Base-by-base conservation (phyloP, 768 basidiomycete genomes). In the Pisolithus microcarpus region DNA sequence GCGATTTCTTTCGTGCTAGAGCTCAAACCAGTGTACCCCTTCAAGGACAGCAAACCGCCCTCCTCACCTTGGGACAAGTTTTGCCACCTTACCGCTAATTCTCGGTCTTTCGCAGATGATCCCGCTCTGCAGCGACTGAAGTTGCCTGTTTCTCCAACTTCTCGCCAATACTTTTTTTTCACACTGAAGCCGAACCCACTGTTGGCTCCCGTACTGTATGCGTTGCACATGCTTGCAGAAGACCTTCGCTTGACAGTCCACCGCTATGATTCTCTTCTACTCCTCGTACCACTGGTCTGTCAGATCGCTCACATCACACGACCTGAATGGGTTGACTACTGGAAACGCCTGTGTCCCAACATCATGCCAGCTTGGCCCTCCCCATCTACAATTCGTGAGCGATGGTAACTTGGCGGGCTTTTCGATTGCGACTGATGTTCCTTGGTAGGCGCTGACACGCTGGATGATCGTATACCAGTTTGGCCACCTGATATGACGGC, bases 281-380 rank as follows among this genome's bases (percentile, higher is more conserved):
- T 71, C 47, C 69, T 93, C 9, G 82, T 75, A 8, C 79, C 81
- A 7, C 56, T 87, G 28, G 75, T 89, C 28, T 85, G 84, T 61
- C 72, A 73, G 5, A 65, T 87, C 51, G 82, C 84, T 49, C 61
- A 76, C 21, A 70, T 79, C 13, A 76, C 89, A 15, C 79, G 87
- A 19, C 81, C 84, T 0, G 91, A 91, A 61, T 95, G 92, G 93
- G 80, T 80, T 6, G 91, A 96, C 67, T 93, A 93, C 62, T 95
- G 92, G 93, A 85, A 85, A 60, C 78, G 91, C 11, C 69, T 91
- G 38, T 81, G 82, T 57, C 87, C 91, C 4, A 76, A 78, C 42
- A 75, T 75, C 24, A 70, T 77, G 56, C 67, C 70, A n/a, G 63
- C 66, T 26, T 88, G 88, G 89, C 80, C 81, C 1, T 71, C 75